Base-by-base conservation (phyloP, 768 basidiomycete genomes). In the Dacryopinax primogenitus region DNA sequence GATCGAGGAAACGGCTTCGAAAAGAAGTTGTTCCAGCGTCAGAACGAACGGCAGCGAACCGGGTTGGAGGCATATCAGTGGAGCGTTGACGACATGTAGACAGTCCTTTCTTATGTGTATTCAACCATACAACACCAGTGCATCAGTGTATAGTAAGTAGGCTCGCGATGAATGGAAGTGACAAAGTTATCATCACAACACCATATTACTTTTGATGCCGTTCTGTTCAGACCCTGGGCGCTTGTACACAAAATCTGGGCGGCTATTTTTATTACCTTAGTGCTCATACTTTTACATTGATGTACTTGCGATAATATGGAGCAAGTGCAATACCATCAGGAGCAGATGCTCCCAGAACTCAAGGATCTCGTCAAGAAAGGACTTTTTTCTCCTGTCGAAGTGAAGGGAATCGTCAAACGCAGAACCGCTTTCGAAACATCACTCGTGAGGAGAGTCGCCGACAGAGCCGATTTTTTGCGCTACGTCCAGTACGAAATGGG, bases 291-390 rank as follows among this genome's bases (percentile, higher is more conserved):
- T 47, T 12, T 47, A 47, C 45, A 47, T 6, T 58, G 51, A 11
- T 11, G 37, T 39, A 39, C 37, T 39, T 39, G 37, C 30, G 26
- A 30, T 67, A 68, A 26, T 45, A 94, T 97, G 93, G 93, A 97
- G 81, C 83, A 90, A 69, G 92, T 95, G 0, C 88, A 95, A 66
- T 94, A 87, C 71, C 86, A 94, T 76, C 89, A 94, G 75, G 92
- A 95, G 85, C 87, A 90, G 83, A 94, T 93, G 85, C 89, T 95
- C 83, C 83, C 86, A 58, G 93, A 96, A 85, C 87, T 95, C 73
- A 93, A 91, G 76, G 92, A 94, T 76, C 79, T 95, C 12, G 84
- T 88, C 66, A 83, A 92, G 70, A 92, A 89, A 76, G 83, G 82
- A 69, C 76, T 96, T 39, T 95, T 97, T 67, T 66, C 70, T 67